Base-by-base conservation (phyloP, 768 basidiomycete genomes). In the Jaapia argillacea region DNA sequence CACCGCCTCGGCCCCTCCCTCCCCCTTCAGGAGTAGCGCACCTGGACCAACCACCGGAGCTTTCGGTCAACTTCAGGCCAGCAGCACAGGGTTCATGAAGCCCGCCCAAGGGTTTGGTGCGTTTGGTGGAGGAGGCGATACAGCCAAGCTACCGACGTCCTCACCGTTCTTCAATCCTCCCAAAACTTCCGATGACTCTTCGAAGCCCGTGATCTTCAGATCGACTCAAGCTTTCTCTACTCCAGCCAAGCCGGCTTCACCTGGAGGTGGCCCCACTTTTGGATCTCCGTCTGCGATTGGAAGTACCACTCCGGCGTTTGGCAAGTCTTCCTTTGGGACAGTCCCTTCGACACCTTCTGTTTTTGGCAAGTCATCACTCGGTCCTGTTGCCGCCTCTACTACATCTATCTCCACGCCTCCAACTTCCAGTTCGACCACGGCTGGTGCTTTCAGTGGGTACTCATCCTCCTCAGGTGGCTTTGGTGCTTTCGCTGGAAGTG, bases 401-500 rank as follows among this genome's bases (percentile, higher is more conserved):
- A 33, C 56, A 12, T 45, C 51, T 1, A 25, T 48, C 43, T 49
- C 57, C 54, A 10, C 37, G 7, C 37, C 37, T 7, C 12, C 12
- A 21, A 21, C 37, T 21, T 33, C 28, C 10, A 16, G 10, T 10
- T 33, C 31, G 43, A 54, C 39, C 41, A 54, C 26, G 10, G 25
- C 41, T 4, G 42, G 58, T 24, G 58, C 48, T 4, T 65, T 66
- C 43, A 49, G 46, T 25, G 49, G 10, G 10, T 35, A 14, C 42
- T 16, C 58, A 10, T 47, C 66, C 0, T 40, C 56, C 10, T 53
- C 61, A 2, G 63, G 70, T 23, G 77, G 67, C 2, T 82, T 82
- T 50, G 52, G 67, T 25, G 70, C 75, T 0, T 78, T 79, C 50
- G 68, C 71, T 12, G 69, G 70, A 1, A 46, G 61, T 0, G 58